These are phyloP conservation scores for Sclerotinia spermophila DNA, from an alignment of 2,329 filamentous ascomycete species.

Conservation along the genomic window DNA sequence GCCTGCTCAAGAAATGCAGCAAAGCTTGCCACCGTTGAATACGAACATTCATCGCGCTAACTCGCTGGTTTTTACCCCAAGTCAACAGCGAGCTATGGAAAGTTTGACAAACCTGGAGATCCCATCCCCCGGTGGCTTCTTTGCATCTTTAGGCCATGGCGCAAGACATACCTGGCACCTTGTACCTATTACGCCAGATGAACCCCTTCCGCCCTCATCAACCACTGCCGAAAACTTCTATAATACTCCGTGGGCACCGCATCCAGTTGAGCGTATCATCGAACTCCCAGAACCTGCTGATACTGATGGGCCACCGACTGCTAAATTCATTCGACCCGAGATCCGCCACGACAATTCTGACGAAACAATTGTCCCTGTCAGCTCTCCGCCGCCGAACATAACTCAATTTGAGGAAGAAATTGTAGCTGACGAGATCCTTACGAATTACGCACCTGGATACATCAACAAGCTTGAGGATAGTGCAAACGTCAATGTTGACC, in stretches of 20 bases:
- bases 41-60: constrained; percentile 40
- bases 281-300: constrained; percentile 49
- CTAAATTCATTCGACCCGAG: constrained; percentile 45
- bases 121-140: constrained; percentile 88
- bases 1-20: constrained; percentile 50
- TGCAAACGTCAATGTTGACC: constrained; percentile 71
- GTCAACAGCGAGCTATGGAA: constrained; percentile 58
- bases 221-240: constrained; percentile 93
- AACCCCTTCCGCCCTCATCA: constrained; percentile 67
- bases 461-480: constrained; percentile 67
- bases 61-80: constrained; percentile 45
- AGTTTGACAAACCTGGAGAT: constrained; percentile 81
- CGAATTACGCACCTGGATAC: constrained; percentile 73
- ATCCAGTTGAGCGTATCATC: constrained; percentile 64
- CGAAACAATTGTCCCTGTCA: constrained; percentile 37
- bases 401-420: constrained; percentile 44
- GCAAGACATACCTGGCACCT: constrained; percentile 80
- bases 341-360: constrained; percentile 38
- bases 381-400: constrained; percentile 1
- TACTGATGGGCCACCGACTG: constrained; percentile 63
- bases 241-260: constrained; percentile 67
- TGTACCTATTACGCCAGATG: constrained; percentile 50
- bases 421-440: constrained; percentile 60
- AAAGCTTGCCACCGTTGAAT: constrained; percentile 49
- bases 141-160: constrained; percentile 74